phyloP scores from a whole-genome alignment of 805 yeast genomes.

The Candida ficus region DNA sequence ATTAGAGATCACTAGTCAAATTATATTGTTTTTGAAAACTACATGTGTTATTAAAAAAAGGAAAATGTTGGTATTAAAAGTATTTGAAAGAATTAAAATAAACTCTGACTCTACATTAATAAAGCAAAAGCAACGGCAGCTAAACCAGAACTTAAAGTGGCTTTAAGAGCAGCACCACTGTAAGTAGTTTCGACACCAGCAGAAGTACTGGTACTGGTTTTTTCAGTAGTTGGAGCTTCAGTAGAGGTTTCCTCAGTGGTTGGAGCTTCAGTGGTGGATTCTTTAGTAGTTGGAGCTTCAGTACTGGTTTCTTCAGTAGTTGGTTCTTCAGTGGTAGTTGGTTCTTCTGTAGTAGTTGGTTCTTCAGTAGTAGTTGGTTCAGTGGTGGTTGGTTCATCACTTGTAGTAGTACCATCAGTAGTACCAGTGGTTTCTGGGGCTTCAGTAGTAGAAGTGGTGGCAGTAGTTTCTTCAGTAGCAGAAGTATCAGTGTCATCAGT shows the following conservation, averaged over 20 bases:
- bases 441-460: background rate
- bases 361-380: background rate
- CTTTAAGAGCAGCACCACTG: constrained; percentile 1
- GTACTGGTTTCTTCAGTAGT: background rate
- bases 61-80: background rate
- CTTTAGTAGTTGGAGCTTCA: constrained; percentile 1
- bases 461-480: constrained; percentile 1
- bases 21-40: too few relatives aligned
- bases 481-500: background rate
- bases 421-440: background rate
- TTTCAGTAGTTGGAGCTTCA: background rate
- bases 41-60: too few relatives aligned
- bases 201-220: too few relatives aligned
- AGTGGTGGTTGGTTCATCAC: background rate
- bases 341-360: background rate
- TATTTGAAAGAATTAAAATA: background rate
- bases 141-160: constrained; percentile 2
- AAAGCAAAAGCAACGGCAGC: constrained; percentile 4
- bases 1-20: too few relatives aligned
- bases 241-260: background rate
- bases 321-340: background rate
- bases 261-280: background rate
- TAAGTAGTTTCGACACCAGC: background rate
- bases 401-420: background rate
- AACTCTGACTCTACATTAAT: constrained; percentile 5